These are phyloP conservation scores for Entonaema liquescens DNA, from an alignment of 495 filamentous ascomycete species.

Conservation along the genomic window DNA sequence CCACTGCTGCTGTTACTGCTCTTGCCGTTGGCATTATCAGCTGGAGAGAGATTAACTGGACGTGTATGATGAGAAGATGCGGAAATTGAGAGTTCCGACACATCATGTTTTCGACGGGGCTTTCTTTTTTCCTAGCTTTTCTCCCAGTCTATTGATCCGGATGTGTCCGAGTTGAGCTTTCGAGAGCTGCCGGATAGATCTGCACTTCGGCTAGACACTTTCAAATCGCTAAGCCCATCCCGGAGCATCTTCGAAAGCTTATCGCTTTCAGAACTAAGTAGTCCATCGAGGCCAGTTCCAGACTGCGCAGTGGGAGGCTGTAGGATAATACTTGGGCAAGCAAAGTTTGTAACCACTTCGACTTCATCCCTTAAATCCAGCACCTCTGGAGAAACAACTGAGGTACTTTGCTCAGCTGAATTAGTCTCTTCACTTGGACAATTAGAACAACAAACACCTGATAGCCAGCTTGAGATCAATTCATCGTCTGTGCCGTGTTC, in stretches of 20 bases:
- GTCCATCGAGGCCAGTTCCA: slow-evolving; percentile 41
- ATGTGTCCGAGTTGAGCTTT: slow-evolving; percentile 26
- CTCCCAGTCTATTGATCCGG: slow-evolving; percentile 40
- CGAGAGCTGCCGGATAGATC: slow-evolving; percentile 24
- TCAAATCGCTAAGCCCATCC: slow-evolving; percentile 14
- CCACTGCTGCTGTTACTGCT: slow-evolving; percentile 3
- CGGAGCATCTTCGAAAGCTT: slow-evolving; percentile 28
- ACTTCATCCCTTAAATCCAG: not conserved
- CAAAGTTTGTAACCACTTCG: not conserved
- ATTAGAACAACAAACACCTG: slow-evolving; percentile 18
- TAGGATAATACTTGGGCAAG: slow-evolving; percentile 19
- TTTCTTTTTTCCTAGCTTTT: slow-evolving; percentile 37
- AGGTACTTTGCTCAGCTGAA: not conserved
- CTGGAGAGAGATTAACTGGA: not conserved
- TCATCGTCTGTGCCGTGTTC: slow-evolving; percentile 29
- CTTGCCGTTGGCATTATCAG: not conserved
- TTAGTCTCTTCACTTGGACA: slow-evolving; percentile 2
- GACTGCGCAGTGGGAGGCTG: slow-evolving; percentile 17
- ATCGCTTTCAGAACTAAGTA: slow-evolving; percentile 40
- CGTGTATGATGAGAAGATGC: not conserved
- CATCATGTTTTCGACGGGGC: slow-evolving; percentile 38
- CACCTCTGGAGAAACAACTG: not conserved
- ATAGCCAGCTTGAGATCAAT: slow-evolving; percentile 32
- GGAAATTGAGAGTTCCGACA: slow-evolving; percentile 34
- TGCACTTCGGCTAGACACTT: slow-evolving; percentile 27